phyloP scores from a whole-genome alignment of 179 eudicot species.

The Silene coronaria region DNA sequence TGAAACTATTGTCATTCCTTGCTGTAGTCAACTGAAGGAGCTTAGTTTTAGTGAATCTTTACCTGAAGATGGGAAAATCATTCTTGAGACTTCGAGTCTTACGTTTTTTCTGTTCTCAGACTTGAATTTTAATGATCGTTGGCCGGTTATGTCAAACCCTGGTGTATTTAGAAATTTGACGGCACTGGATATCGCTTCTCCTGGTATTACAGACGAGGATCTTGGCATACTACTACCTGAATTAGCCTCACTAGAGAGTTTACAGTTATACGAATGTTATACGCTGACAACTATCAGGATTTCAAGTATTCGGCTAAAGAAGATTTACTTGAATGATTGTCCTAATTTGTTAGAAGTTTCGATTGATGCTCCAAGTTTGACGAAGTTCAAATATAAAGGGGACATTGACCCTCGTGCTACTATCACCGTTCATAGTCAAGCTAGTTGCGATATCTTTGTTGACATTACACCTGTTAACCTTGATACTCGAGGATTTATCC shows the following conservation, averaged over 20 bases:
- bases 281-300: not conserved
- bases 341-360: not conserved
- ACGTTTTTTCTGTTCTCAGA: not conserved
- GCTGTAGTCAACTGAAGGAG: not conserved
- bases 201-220: not conserved
- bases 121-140: not conserved
- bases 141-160: not conserved
- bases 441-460: not conserved
- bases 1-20: not conserved
- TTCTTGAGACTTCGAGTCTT: constrained; percentile 1
- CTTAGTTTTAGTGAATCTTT: not conserved
- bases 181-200: not conserved
- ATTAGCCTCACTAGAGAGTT: not conserved
- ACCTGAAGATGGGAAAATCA: not conserved
- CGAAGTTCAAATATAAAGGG: not conserved
- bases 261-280: not conserved
- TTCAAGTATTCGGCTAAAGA: not conserved
- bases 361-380: constrained; percentile 5
- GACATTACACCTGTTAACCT: not conserved
- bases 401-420: not conserved
- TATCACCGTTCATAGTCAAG: not conserved
- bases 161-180: not conserved
- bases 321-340: not conserved
- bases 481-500: not conserved
- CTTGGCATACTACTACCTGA: not conserved